Conservation (phyloP, 2,329 filamentous ascomycete genomes). For the Polychaeton citri region DNA sequence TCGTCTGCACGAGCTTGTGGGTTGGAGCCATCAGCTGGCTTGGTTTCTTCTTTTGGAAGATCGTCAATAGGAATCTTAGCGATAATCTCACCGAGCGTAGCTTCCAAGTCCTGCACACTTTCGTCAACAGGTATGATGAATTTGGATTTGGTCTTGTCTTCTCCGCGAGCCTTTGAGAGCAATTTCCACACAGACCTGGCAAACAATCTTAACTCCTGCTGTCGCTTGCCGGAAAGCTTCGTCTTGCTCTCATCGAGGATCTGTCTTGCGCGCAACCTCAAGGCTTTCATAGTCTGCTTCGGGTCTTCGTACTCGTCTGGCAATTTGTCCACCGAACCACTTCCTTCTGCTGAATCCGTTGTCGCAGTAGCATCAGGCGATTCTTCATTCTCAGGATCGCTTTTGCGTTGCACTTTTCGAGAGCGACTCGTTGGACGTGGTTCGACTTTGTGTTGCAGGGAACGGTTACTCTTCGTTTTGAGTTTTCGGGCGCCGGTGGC, state of each 20-base stretch:
- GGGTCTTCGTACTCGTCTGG: conserved; percentile 28
- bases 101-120: conserved; percentile 21
- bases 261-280: conserved; percentile 46
- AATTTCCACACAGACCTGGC: conserved; percentile 50
- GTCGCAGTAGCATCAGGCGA: conserved; percentile 10
- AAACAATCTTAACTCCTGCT: conserved; percentile 64
- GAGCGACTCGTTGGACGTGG: too few relatives aligned
- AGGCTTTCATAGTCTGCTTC: conserved; percentile 36
- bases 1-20: conserved; percentile 29
- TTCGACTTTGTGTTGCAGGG: conserved; percentile 6
- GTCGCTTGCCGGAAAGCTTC: conserved; percentile 53
- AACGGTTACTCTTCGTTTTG: conserved; percentile 12
- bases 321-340: conserved; percentile 6
- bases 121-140: conserved; percentile 9
- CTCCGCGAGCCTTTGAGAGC: conserved; percentile 38
- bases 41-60: conserved; percentile 6
- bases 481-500: conserved; percentile 58
- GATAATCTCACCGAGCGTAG: conserved; percentile 21
- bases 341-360: conserved; percentile 3
- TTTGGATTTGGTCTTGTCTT: conserved; percentile 4
- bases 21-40: conserved; percentile 8
- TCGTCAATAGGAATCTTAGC: conserved; percentile 32
- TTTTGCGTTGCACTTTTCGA: conserved; percentile 3
- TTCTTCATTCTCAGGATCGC: conserved; percentile 2
- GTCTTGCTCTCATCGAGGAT: conserved; percentile 40